Percentiles rank a stretch among this genome's conserved stretches.
Evolutionary conservation across 2,329 filamentous ascomycete genomes (phyloP).

Genomic region (Monosporascus ibericus): DNA sequence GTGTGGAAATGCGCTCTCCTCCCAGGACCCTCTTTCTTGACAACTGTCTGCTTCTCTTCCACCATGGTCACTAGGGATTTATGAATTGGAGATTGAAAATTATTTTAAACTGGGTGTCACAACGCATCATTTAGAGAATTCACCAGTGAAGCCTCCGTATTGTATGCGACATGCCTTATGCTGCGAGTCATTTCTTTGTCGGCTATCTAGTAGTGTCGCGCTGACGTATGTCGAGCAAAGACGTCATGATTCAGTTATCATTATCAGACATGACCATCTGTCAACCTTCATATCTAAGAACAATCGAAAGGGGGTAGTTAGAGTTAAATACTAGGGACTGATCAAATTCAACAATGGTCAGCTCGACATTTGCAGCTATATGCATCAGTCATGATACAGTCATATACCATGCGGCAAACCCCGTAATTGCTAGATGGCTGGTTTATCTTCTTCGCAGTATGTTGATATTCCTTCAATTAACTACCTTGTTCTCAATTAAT

Average conservation of each 20-base stretch:
- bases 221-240: slow-evolving; percentile 4
- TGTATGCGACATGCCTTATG: neutral
- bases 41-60: slow-evolving; percentile 18
- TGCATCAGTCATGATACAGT: too few relatives aligned
- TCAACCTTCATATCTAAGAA: neutral
- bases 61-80: slow-evolving; percentile 12
- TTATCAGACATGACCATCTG: neutral
- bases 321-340: neutral
- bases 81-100: neutral
- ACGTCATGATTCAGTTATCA: slow-evolving; percentile 11
- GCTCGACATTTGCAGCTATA: too few relatives aligned
- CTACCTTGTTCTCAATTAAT: too few relatives aligned
- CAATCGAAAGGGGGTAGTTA: neutral
- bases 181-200: neutral
- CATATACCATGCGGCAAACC: too few relatives aligned
- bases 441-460: too few relatives aligned
- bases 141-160: too few relatives aligned
- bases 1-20: neutral
- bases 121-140: too few relatives aligned
- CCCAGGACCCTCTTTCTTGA: slow-evolving; percentile 10
- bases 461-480: too few relatives aligned
- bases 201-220: neutral
- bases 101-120: too few relatives aligned
- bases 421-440: too few relatives aligned
- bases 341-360: too few relatives aligned